Base-by-base conservation (phyloP, 2,329 filamentous ascomycete species). In the Monilinia fructicola region DNA sequence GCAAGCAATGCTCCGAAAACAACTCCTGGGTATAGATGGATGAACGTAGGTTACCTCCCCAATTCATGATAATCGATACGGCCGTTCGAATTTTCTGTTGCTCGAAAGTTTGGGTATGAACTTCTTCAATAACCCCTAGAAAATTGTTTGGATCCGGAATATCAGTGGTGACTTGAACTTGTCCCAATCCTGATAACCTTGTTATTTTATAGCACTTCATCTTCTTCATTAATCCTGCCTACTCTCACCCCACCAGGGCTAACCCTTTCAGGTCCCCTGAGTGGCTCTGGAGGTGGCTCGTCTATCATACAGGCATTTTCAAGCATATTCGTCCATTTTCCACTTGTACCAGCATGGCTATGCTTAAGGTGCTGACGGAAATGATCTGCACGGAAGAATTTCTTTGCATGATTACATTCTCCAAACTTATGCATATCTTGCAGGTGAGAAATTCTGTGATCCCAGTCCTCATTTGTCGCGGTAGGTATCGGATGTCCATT, bases 281-380 rank as follows among this genome's bases (percentile, higher is more conserved):
- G 74, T 16, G 74, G 74, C 58, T 76, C 75, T 59, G 83, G 84
- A 40, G 86, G 83, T 64, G 87, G 85, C 74, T 97, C 93, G 65
- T 90, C 93, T 78, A 93, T 88, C 92, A 98, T 96, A 80, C 95
- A 99, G 6, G 93, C 92, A 76, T 92, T 96, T 77, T 99, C 95
- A 44, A 99, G 83, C 84, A 97, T 93, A 78, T 98, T 98, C 16
- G 95, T 99, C 95, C 95, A 99, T 79, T 98, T 98, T 42, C 95
- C 95, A 78, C 93, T 97, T 0, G 92, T 94, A 46, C 95, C 95
- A 48, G 91, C 92, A 79, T 98, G 95, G 77, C 93, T 97, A 78
- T 99, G 95, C 82, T 98, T 99, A 67, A 99, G 82, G 79, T 99
- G 95, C 78, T 99, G 95, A 68, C 95, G 88, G 83, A 99, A 99